Base-by-base conservation (phyloP, 257 asterid genomes). In the Solanum arcanum region DNA sequence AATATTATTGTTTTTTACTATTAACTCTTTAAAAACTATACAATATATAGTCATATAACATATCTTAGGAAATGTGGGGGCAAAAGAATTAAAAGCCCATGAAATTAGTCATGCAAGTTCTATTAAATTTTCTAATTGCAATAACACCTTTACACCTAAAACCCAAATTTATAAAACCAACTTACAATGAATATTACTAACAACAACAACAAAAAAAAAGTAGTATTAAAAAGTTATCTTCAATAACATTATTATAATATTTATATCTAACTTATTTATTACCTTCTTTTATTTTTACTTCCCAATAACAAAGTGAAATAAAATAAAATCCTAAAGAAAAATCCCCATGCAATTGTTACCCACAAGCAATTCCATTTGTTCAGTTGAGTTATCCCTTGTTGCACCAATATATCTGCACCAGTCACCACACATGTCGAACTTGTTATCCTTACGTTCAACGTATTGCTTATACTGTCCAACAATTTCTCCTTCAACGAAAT, bases 271-370 rank as follows among this genome's bases (percentile, higher is more conserved):
- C 44, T 72, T 41, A 37, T 66, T 66, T 6, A 11, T 87, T 80
- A 91, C 74, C 86, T 91, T 73, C 93, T 89, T 83, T 91, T 89
- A 35, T 89, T 91, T 86, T 90, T 91, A 73, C 86, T 88, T 59
- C 92, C 91, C 37, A 74, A 3, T 75, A 89, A 83, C 88, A 91
- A 77, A 49, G 86, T 31, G 41, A 89, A 88, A 88, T 91, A 91
- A 87, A 88, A 91, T 84, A 90, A 52, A 18, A 88, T 86, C 87
- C 93, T 88, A 62, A 91, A 91, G 82, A 91, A 69, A 64, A 91
- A 59, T 2, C 93, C 93, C 93, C 93, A 89, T n/a, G 90, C 89
- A 85, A 87, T 52, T 33, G 92, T 89, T 64, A 89, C 72, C 92
- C 90, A 87, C 37, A 91, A 15, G 25, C 92, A 91, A n/a, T 62